Base-by-base conservation (phyloP, 1,139 yeast genomes). In the Sporopachydermia cereana region DNA sequence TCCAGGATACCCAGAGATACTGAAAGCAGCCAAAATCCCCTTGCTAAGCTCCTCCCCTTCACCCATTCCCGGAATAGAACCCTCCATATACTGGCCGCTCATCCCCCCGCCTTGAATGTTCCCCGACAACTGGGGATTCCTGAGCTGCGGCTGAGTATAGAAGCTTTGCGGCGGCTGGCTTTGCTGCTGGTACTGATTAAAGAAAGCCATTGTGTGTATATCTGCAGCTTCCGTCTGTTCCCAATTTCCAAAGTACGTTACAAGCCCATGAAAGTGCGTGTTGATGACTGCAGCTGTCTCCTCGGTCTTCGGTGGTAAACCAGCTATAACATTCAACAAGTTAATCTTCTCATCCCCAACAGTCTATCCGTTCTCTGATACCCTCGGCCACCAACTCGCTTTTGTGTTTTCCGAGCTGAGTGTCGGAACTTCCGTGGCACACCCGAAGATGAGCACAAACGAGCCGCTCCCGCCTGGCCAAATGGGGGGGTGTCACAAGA, bases 1-100 rank as follows among this genome's bases (percentile, higher is more conserved):
- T 23, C 89, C 93, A 0, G 95, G 79, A 59, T 91, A 91, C 0
- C 99, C 98, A 0, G 84, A 72, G 0, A 96, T 84, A 2, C 96
- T 88, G 58, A 93, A 82, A 0, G 98, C 98, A 3, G 96, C 95
- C 18, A 93, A 64, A 44, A 88, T 59, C 0, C 98, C 98, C 0
- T 77, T 68, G 1, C 88, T 72, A 43, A 91, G 68, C 47, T 79
- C 53, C 44, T 60, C 64, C 20, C 54, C 78, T 23, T 64, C 70
- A 2, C 77, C 77, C 24, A 62, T 60, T 1, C 78, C 78, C 29
- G 69, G 58, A 14, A 72, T 76, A 48, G 68, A 72, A 14, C 30
- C 30, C 9, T 62, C 54, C 5, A 66, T 67, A 48, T 67, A 69
- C 2, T 64, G 63, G 9, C 62, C 54, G 49, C 67, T 71, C 75